Percentiles rank a stretch among this genome's conserved stretches.
Evolutionary conservation across 192 early-diverging fungal species (phyloP).

Genomic region (Chytriomyces sp.): DNA sequence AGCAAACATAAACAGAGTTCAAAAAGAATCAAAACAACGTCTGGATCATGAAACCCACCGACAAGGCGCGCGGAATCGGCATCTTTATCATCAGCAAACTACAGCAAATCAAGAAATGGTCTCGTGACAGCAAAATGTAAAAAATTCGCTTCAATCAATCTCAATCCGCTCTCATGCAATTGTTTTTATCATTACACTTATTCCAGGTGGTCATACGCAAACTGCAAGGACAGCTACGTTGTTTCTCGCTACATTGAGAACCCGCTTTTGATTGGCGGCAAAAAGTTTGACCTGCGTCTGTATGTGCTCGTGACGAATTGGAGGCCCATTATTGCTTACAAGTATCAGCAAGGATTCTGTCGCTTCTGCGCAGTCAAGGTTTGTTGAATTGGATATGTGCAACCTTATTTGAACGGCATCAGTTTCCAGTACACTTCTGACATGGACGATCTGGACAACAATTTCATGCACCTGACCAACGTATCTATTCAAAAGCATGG

Average conservation of each 20-base stretch:
- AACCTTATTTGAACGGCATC: not conserved
- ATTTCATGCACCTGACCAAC: slow-evolving; percentile 65
- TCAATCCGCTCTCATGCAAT: not conserved
- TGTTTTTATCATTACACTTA: not conserved
- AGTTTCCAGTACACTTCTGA: slow-evolving; percentile 59
- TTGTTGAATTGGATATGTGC: not conserved
- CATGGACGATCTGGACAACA: slow-evolving; percentile 59
- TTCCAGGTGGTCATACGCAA: slow-evolving; percentile 60
- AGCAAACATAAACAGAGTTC: slow-evolving; percentile 45
- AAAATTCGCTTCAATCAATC: slow-evolving; percentile 33
- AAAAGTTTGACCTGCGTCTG: slow-evolving; percentile 64
- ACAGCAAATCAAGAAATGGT: slow-evolving; percentile 65
- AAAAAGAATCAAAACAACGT: slow-evolving; percentile 52
- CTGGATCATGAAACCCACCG: slow-evolving; percentile 70
- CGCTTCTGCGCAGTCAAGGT: slow-evolving; percentile 52
- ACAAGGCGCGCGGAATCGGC: slow-evolving; percentile 66
- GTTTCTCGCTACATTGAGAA: slow-evolving; percentile 63
- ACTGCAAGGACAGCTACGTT: slow-evolving; percentile 63
- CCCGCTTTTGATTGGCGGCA: slow-evolving; percentile 61
- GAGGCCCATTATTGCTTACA: slow-evolving; percentile 62
- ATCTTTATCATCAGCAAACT: slow-evolving; percentile 67
- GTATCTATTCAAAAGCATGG: slow-evolving; percentile 68
- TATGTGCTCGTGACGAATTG: slow-evolving; percentile 65
- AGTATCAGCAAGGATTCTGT: slow-evolving; percentile 57
- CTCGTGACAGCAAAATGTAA: slow-evolving; percentile 55